Base-by-base conservation (phyloP, 1,284 basidiomycete genomes). In the Hypsizygus ulmarius region DNA sequence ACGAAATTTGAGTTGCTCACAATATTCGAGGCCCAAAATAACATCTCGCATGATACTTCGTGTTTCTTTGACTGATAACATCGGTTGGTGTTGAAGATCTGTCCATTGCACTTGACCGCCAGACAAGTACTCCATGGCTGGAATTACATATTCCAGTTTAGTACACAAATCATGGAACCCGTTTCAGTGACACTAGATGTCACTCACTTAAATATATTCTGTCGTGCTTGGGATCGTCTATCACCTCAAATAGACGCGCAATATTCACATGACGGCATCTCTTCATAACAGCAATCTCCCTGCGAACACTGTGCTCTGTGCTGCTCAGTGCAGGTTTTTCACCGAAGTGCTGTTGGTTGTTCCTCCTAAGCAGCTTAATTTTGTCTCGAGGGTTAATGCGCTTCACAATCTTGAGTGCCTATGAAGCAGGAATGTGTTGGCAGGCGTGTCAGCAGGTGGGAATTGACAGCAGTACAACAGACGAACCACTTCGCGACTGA, bases 261-360 rank as follows among this genome's bases (percentile, higher is more conserved):
- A 95, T 78, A 63, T 94, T 84, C 6, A 82, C 78, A 64, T 94
- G 91, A 51, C 79, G 71, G 62, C 85, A 83, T 60, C 86, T 85
- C 68, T 90, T 92, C 83, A 96, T 87, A 59, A 95, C 87, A 10
- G 90, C 90, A 51, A 96, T 92, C 69, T 96, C 91, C 53, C 79
- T 80, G 54, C 75, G 75, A 49, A 87, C 81, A 36, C 61, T 70
- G 38, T 68, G 67, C 45, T 71, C 67, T 21, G 69, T 68, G 47
- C 65, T 72, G 44, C 61, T 63, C 39, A 66, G 56, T 38, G 59
- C 56, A 19, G 55, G 56, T 28, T 51, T 47, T 16, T 44, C 52
- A 28, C 45, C 35, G 29, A 39, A 40, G 16, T 49, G 48, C 38
- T 63, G 62, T 47, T 68, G 70, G 46, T 67, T 59, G 39, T 57